phyloP scores from a whole-genome alignment of 441 rosid genomes.

The Sinapis alba region DNA sequence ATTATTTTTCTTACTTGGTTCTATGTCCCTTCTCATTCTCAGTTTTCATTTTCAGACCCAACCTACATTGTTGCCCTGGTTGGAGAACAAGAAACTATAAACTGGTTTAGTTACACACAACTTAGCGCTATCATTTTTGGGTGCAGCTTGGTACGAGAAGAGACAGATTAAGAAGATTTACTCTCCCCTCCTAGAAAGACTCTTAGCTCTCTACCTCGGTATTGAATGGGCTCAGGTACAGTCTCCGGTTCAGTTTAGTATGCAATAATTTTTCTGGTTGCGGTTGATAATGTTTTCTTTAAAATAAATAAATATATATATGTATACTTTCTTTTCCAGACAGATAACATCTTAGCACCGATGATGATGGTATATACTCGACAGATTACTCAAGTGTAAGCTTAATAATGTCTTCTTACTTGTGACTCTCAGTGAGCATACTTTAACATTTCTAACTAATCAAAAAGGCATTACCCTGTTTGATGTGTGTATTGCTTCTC shows the following conservation, averaged over 20 bases:
- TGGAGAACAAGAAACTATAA: background rate
- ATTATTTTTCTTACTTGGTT: background rate
- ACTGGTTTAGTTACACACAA: too few species aligned
- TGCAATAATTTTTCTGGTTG: too few species aligned
- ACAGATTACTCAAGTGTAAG: background rate
- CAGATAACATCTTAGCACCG: constrained; percentile 77
- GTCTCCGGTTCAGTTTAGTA: constrained; percentile 9
- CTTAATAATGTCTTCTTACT: too few species aligned
- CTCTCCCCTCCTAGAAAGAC: constrained; percentile 91
- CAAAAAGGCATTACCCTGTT: too few species aligned
- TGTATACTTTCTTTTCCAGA: too few species aligned
- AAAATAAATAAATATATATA: too few species aligned
- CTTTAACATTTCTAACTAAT: too few species aligned
- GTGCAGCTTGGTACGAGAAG: constrained; percentile 99
- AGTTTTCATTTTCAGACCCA: constrained; percentile 60
- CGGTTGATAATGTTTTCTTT: too few species aligned
- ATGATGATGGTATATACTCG: constrained; percentile 75
- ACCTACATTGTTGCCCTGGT: constrained; percentile 86
- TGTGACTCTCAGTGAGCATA: too few species aligned
- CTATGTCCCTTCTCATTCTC: constrained; percentile 1
- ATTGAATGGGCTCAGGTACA: constrained; percentile 89
- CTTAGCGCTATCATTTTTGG: too few species aligned
- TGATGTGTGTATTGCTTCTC: too few species aligned
- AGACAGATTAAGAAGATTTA: constrained; percentile 95
- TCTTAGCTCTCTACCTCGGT: constrained; percentile 87